Evolutionary conservation across 1,139 yeast species (phyloP).

Genomic region (Hansenula lynferdii): DNA sequence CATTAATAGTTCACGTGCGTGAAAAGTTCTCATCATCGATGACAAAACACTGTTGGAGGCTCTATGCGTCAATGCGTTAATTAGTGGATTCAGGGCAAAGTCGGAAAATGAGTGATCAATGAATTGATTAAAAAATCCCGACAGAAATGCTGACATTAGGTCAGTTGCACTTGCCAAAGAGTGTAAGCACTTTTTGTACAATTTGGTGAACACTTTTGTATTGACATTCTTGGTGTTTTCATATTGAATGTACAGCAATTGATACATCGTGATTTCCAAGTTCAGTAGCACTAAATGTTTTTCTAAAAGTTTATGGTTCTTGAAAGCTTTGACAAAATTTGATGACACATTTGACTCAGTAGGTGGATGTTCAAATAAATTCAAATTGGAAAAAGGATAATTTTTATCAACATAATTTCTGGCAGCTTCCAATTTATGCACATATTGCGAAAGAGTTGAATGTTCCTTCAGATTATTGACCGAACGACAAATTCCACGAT

Average conservation of each 20-base stretch:
- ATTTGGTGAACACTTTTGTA: not conserved
- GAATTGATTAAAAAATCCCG: not conserved
- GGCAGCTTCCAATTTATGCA: not conserved
- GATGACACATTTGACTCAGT: too few species aligned
- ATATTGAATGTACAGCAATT: not conserved
- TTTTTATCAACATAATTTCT: not conserved
- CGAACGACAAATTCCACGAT: not conserved
- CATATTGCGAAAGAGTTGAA: not conserved
- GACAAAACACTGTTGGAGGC: not conserved
- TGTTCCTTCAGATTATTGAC: not conserved
- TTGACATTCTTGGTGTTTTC: not conserved
- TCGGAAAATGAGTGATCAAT: not conserved
- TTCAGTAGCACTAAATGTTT: not conserved
- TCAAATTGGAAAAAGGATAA: not conserved
- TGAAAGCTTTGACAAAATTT: not conserved
- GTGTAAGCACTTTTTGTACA: not conserved
- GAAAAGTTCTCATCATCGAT: not conserved
- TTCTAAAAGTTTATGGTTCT: not conserved
- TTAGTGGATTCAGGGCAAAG: not conserved
- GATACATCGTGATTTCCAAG: not conserved
- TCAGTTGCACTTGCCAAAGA: not conserved
- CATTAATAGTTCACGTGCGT: constrained; percentile 1
- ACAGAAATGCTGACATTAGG: not conserved
- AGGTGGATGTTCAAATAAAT: too few species aligned
- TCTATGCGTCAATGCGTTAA: not conserved